Base-by-base conservation (phyloP, 192 early-diverging fungal species). In the Spinellus fusiger region DNA sequence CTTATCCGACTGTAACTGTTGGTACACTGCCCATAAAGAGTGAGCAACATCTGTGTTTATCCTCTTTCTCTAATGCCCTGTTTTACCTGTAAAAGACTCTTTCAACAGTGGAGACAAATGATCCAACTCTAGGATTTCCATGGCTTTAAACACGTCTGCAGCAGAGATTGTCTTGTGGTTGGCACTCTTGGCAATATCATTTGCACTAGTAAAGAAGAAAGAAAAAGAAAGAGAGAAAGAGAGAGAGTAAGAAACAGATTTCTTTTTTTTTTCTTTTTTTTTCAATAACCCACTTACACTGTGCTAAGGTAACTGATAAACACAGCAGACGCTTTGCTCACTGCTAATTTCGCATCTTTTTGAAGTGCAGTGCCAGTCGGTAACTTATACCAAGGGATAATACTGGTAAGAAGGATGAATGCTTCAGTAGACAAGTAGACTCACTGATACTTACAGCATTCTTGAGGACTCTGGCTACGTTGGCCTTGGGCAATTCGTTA, bases 231-330 rank as follows among this genome's bases (percentile, higher is more conserved):
- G 34, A 54, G 53, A 44, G 3, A 34, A 34, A 22, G 2, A 20
- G 4, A 25, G n/a, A 20, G 15, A 26, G 2, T 20, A 18, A 28
- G 27, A 10, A 29, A 4, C 13, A 33, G 28, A 33, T 1, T 28
- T 20, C 10, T 18, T 29, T 22, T 20, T 18, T 13, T 22, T 31
- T 22, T 31, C 40, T 28, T 23, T 22, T 20, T n/a, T 29, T 18
- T 46, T 40, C n/a, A 20, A 51, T 20, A 25, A 49, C 1, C 18
- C 7, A 60, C 75, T 28, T 81, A 81, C 79, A 75, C 62, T 10
- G 73, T 65, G 23, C 68, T 62, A 1, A 81, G 55, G 35, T 81
- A 81, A 31, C 74, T 81, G 61, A 81, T 74, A 47, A 81, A 81
- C 2, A 81, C 58, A 0, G 76, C 78, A 9, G 76, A 71, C 23